Percentiles rank a stretch among this genome's conserved stretches.
Conservation (phyloP, 2,329 filamentous ascomycete genomes). For the Neonectria magnoliae region DNA sequence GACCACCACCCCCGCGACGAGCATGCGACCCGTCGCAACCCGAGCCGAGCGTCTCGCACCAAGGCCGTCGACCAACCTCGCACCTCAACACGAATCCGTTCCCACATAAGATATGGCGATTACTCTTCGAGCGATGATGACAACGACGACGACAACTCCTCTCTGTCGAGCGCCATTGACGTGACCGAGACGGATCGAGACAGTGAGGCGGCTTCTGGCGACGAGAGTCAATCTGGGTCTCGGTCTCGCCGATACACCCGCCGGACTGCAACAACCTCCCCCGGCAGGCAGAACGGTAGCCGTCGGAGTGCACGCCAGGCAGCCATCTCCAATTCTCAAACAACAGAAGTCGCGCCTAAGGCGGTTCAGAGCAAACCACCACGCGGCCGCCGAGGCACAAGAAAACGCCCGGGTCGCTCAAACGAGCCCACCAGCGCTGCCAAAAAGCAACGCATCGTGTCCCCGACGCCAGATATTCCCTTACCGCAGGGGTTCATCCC, state of each 20-base stretch:
- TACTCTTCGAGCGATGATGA: conserved; percentile 27
- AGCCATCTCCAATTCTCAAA: conserved; percentile 17
- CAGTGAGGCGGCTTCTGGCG: conserved; percentile 21
- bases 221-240: conserved; percentile 14
- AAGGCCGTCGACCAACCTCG: conserved; percentile 20
- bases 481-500: conserved; percentile 51
- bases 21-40: conserved; percentile 36
- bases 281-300: conserved; percentile 4
- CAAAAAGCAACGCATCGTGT: conserved; percentile 35
- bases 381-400: conserved; percentile 14
- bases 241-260: conserved; percentile 17
- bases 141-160: conserved; percentile 20
- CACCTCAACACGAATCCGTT: conserved; percentile 31
- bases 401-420: conserved; percentile 28
- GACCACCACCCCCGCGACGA: conserved; percentile 23
- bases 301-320: conserved; percentile 30
- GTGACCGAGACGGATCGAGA: conserved; percentile 24
- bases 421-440: conserved; percentile 17
- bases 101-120: conserved; percentile 14
- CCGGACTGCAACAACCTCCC: neutral
- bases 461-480: conserved; percentile 16
- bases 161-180: conserved; percentile 16
- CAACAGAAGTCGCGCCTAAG: neutral
- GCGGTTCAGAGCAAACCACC: neutral
- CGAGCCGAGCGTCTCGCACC: conserved; percentile 30